These are phyloP conservation scores for Raffaelea arxii DNA, from an alignment of 2,329 filamentous ascomycete genomes.

Conservation along the genomic window DNA sequence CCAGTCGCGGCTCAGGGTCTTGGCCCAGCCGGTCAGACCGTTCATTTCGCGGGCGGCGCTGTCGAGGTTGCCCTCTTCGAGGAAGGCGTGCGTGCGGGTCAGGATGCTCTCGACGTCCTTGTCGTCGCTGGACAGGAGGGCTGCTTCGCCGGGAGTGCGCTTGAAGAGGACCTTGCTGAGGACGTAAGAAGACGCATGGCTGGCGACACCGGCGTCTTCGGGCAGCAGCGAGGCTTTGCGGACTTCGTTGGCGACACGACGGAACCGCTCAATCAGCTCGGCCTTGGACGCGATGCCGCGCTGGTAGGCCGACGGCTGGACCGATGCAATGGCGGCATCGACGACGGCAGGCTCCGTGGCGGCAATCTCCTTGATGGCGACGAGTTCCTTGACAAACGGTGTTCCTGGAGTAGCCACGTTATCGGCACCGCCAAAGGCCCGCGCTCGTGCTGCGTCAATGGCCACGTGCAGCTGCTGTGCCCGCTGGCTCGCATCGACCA, in stretches of 20 bases:
- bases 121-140: slow-evolving; percentile 48
- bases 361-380: slow-evolving; percentile 88
- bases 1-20: slow-evolving; percentile 92
- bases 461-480: slow-evolving; percentile 96
- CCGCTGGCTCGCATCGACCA: slow-evolving; percentile 81
- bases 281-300: slow-evolving; percentile 74
- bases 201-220: slow-evolving; percentile 87
- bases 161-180: slow-evolving; percentile 94
- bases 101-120: slow-evolving; percentile 92
- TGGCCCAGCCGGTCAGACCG: slow-evolving; percentile 83
- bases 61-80: slow-evolving; percentile 91
- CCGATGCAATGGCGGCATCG: slow-evolving; percentile 88
- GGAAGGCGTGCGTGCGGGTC: slow-evolving; percentile 74
- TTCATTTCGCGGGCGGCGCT: slow-evolving; percentile 93
- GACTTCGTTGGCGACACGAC: slow-evolving; percentile 82
- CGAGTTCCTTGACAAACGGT: slow-evolving; percentile 86
- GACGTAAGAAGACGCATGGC: slow-evolving; percentile 81
- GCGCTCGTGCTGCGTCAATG: slow-evolving; percentile 82
- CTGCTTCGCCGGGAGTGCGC: slow-evolving; percentile 63
- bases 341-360: slow-evolving; percentile 77
- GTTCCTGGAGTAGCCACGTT: slow-evolving; percentile 49
- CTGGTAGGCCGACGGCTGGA: slow-evolving; percentile 90
- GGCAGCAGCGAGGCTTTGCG: slow-evolving; percentile 89
- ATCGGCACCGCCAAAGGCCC: slow-evolving; percentile 43
- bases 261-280: slow-evolving; percentile 91